A percentile compares a stretch with the other conserved stretches of the same genome.
These are phyloP conservation scores for Pestalotiopsis sp. DNA, from an alignment of 2,329 filamentous ascomycete genomes.

Conservation along the genomic window DNA sequence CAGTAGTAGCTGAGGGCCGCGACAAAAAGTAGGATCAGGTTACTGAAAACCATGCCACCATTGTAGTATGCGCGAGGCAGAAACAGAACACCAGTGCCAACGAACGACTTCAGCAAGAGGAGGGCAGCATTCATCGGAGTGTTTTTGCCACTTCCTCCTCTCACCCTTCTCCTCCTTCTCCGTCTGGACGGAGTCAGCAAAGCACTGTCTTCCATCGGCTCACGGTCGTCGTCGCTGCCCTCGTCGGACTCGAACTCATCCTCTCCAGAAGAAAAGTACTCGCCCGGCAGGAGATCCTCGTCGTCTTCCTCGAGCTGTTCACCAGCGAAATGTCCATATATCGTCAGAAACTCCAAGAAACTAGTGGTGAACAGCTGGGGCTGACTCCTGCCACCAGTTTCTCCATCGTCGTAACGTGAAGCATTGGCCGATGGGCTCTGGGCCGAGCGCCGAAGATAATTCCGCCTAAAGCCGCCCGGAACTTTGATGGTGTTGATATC, in stretches of 20 bases:
- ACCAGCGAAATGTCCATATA: constrained; percentile 97
- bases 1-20: constrained; percentile 93
- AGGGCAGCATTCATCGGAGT: constrained; percentile 78
- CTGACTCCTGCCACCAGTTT: constrained; percentile 40
- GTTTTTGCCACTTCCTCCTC: constrained; percentile 74
- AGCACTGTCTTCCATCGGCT: constrained; percentile 86
- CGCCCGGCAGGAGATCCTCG: constrained; percentile 81
- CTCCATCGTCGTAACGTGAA: constrained; percentile 41
- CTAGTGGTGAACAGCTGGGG: constrained; percentile 81
- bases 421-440: constrained; percentile 56
- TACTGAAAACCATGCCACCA: constrained; percentile 96
- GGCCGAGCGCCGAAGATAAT: constrained; percentile 80
- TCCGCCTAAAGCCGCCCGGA: constrained; percentile 89
- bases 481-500: constrained; percentile 91
- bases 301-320: constrained; percentile 97
- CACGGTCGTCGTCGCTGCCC: constrained; percentile 66
- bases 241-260: constrained; percentile 60
- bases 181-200: constrained; percentile 77
- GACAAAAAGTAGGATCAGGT: constrained; percentile 83
- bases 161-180: constrained; percentile 75
- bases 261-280: constrained; percentile 85
- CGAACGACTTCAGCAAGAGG: constrained; percentile 93
- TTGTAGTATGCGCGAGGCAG: constrained; percentile 91
- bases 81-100: constrained; percentile 94
- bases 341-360: constrained; percentile 92